Evolutionary conservation across 768 basidiomycete species (phyloP), one percentile per base, ranked within the genome.

Genomic region (Hypsizygus marmoreus): DNA sequence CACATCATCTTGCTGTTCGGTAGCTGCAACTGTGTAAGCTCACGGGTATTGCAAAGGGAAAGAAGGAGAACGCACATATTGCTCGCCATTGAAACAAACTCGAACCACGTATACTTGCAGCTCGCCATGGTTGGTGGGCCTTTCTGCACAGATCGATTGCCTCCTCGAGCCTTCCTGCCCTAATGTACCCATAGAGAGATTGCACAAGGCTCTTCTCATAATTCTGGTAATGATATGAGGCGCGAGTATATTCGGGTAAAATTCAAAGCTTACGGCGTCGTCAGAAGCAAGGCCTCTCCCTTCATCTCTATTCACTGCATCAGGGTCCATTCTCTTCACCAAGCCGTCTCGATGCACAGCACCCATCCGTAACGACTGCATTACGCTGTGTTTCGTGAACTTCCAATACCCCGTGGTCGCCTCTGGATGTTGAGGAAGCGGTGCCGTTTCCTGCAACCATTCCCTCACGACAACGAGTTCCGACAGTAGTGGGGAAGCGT

Each of bases 51-150:
- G n/a, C 13, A n/a, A 28, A 19, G 6, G 2, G 8, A 48, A 47
- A 22, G 24, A 25, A 13, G 33, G 37, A 14, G 23, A 9, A 68
- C 80, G 37, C 54, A 88, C 88, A 79, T 2, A 94, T 75, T 0
- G 80, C 77, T 34, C 73, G 72, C 87, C 91, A 94, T 24, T 76
- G 73, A 58, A 91, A 95, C 14, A 92, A 63, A 22, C 82, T 64
- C 1, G 90, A 86, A 1, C 95, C 95, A 5, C 88, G 83, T 32
- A 98, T 80, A 44, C 84, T 88, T 1, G 94, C 92, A 2, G 92
- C 91, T 17, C 93, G 77, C 95, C 95, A 97, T 0, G 91, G 88
- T 53, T 95, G 90, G 51, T 92, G 85, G 0, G 88, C 86, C 55
- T 81, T 82, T 53, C 84, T 72, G 60, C 91, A 94, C 13, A 92